Evolutionary conservation across 179 eudicot species (phyloP).

Genomic region (Nepenthes alata): DNA sequence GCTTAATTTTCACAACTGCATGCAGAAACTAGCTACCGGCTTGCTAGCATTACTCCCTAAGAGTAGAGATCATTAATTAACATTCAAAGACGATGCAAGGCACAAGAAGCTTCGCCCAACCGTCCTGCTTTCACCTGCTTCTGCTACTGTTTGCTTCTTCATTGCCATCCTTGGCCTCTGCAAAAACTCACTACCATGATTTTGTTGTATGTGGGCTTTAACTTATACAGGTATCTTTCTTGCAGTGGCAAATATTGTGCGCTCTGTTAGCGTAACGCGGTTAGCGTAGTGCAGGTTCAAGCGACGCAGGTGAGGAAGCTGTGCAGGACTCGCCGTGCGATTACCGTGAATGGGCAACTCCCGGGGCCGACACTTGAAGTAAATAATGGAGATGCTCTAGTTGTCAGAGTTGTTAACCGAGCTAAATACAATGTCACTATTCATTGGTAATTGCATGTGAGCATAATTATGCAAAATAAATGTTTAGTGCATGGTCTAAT

Average conservation of each 20-base stretch:
- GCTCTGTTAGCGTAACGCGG: no score
- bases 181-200: conserved; percentile 37
- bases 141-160: conserved; percentile 27
- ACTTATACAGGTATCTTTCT: neutral
- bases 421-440: conserved; percentile 75
- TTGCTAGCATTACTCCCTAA: no score
- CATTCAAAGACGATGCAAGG: conserved; percentile 1
- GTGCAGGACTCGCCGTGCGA: conserved; percentile 49
- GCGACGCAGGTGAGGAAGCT: conserved; percentile 75
- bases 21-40: no score
- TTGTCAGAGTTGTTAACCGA: conserved; percentile 49
- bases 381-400: conserved; percentile 61
- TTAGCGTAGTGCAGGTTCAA: conserved; percentile 39
- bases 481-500: no score
- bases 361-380: conserved; percentile 81
- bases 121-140: conserved; percentile 18
- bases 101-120: neutral
- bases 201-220: conserved; percentile 37
- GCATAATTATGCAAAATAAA: no score
- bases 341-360: conserved; percentile 74
- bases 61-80: neutral
- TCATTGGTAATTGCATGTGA: conserved; percentile 51
- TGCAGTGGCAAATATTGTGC: neutral
- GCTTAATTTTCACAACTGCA: no score
- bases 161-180: conserved; percentile 23